Conservation (phyloP, 345 rosid genomes). For the Sonneratia caseolaris region DNA sequence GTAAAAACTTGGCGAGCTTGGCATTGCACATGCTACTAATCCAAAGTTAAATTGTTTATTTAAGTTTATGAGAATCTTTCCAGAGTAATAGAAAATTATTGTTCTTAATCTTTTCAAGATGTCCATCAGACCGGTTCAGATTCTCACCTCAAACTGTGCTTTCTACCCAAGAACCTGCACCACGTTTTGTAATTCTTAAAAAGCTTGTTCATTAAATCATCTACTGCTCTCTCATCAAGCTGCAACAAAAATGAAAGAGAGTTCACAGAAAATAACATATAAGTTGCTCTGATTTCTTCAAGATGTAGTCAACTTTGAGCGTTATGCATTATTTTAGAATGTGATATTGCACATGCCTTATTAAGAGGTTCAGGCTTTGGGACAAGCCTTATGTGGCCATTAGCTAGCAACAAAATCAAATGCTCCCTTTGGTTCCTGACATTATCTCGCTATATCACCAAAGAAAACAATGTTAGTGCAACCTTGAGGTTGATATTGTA, state of each 20-base stretch:
- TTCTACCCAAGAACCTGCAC: constrained; percentile 90
- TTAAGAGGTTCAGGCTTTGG: constrained; percentile 92
- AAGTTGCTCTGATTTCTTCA: neutral
- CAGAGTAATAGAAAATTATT: neutral
- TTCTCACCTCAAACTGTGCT: constrained; percentile 84
- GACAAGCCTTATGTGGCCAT: constrained; percentile 69
- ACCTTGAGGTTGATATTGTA: constrained; percentile 1
- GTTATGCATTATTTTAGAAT: neutral
- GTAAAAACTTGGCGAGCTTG: neutral
- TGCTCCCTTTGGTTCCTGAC: constrained; percentile 97
- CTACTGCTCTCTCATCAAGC: constrained; percentile 97
- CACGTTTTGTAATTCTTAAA: constrained; percentile 87
- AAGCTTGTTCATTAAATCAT: constrained; percentile 77
- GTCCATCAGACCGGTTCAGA: neutral
- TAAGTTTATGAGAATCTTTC: neutral
- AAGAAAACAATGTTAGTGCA: constrained; percentile 7
- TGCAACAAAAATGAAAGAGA: constrained; percentile 19
- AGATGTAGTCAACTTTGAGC: neutral
- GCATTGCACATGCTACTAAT: neutral
- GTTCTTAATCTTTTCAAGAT: neutral
- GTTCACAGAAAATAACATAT: neutral
- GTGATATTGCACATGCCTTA: constrained; percentile 38
- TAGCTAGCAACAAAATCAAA: constrained; percentile 74
- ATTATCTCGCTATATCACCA: constrained; percentile 67
- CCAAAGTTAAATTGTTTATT: neutral